phyloP scores from a whole-genome alignment of 176 grass and related monocot genomes.

The Bolboschoenus planiculmis region DNA sequence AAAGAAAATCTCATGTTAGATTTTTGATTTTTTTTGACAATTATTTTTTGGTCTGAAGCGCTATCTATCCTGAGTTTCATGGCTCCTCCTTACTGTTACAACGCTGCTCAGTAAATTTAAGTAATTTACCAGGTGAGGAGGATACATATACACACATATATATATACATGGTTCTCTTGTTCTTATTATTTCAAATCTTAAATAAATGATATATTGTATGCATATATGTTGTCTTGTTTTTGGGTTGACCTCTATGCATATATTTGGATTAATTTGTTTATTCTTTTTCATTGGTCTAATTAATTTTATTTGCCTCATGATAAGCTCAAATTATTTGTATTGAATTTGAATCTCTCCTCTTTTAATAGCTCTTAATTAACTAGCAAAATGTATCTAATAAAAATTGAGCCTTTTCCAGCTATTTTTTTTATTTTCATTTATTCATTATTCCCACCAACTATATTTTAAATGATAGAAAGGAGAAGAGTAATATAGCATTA shows the following conservation, averaged over 20 bases:
- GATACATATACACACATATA: not conserved
- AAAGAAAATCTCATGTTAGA: not conserved
- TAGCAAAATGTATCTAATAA: not conserved
- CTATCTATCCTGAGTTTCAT: constrained; percentile 26
- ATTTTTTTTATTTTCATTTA: not conserved
- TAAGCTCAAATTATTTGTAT: not conserved
- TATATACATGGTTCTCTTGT: not conserved
- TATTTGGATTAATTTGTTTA: not conserved
- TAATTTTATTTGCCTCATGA: not conserved
- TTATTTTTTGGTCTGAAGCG: constrained; percentile 3
- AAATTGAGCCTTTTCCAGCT: not conserved
- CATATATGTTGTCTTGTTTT: no score
- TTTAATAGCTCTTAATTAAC: not conserved
- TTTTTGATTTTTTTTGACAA: not conserved
- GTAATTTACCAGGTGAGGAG: not conserved
- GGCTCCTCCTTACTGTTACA: constrained; percentile 20
- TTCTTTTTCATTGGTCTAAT: not conserved
- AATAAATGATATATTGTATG: no score
- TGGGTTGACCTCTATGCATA: no score
- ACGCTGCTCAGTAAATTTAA: not conserved
- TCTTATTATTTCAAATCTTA: not conserved
- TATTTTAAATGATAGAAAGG: not conserved
- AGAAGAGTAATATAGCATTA: not conserved
- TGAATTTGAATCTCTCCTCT: not conserved
- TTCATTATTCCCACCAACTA: no score